These are phyloP conservation scores for Podospora appendiculata DNA, from an alignment of 495 filamentous ascomycete species.

Conservation along the genomic window DNA sequence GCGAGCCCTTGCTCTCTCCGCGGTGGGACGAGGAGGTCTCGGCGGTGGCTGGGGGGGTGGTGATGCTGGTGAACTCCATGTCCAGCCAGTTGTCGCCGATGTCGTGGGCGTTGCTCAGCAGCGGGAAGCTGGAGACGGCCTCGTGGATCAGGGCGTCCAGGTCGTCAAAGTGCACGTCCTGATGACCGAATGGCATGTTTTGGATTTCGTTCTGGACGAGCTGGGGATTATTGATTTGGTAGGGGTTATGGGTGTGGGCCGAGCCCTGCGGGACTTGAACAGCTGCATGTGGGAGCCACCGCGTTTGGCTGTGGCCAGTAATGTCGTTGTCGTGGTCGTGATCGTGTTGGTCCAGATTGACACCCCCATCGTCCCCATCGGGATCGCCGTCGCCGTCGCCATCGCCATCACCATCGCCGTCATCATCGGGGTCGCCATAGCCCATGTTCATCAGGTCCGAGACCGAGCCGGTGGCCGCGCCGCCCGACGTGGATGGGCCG, in stretches of 20 bases:
- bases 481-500: background rate
- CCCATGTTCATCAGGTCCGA: too few species aligned
- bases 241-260: too few species aligned
- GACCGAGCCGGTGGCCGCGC: background rate
- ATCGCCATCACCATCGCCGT: too few species aligned
- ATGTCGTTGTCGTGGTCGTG: conserved; percentile 2
- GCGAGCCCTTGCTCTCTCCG: background rate
- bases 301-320: background rate
- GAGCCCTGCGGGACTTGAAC: too few species aligned
- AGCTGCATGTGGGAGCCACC: too few species aligned
- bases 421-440: too few species aligned
- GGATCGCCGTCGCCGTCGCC: too few species aligned
- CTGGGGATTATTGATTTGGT: too few species aligned
- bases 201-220: too few species aligned
- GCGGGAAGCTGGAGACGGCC: conserved; percentile 11
- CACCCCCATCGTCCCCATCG: too few species aligned
- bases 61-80: conserved; percentile 1
- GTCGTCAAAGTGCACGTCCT: conserved; percentile 1
- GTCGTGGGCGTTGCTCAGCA: background rate
- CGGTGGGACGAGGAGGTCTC: background rate
- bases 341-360: background rate
- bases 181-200: too few species aligned
- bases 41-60: background rate
- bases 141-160: conserved; percentile 15
- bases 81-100: conserved; percentile 12